These are phyloP conservation scores for Bonnemaisonia californica DNA, from an alignment of 31 red algal genomes.

Conservation along the genomic window DNA sequence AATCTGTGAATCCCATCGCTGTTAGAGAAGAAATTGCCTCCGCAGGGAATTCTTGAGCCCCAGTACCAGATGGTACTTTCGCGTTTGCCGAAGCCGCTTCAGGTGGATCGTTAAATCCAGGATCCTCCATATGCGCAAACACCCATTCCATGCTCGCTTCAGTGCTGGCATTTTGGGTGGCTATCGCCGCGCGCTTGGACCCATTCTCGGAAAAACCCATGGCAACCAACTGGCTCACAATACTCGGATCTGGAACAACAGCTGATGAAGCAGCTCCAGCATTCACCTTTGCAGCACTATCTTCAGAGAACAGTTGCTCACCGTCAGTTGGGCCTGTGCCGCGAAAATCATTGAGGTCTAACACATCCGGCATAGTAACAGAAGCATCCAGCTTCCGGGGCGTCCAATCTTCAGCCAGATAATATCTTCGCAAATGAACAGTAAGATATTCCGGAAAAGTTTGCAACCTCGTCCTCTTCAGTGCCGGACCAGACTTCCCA, in stretches of 20 bases:
- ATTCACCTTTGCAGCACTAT: not conserved
- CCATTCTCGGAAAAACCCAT: conserved; percentile 93
- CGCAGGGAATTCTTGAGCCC: not conserved
- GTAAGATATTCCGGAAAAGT: conserved; percentile 76
- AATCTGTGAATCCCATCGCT: conserved; percentile 86
- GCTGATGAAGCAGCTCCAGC: conserved; percentile 14
- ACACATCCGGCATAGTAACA: conserved; percentile 61
- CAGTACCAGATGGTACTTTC: conserved; percentile 2
- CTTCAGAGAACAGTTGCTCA: conserved; percentile 63
- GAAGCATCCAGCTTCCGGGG: conserved; percentile 79
- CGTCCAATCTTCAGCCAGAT: conserved; percentile 84
- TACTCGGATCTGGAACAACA: conserved; percentile 52
- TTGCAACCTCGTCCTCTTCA: conserved; percentile 55
- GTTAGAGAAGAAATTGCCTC: conserved; percentile 43
- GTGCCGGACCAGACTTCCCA: conserved; percentile 50
- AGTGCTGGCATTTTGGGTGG: conserved; percentile 60
- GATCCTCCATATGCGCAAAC: conserved; percentile 73
- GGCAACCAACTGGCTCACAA: conserved; percentile 64
- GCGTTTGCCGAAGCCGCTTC: not conserved
- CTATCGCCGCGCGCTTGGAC: conserved; percentile 75
- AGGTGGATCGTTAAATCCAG: conserved; percentile 78
- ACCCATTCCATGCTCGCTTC: conserved; percentile 88
- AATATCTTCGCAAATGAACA: conserved; percentile 74
- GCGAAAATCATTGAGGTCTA: conserved; percentile 60
- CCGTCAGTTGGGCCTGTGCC: conserved; percentile 61